Evolutionary conservation across 1,284 basidiomycete species (phyloP), one percentile per base, ranked within the genome.

Genomic region (Pseudozyma hubeiensis): DNA sequence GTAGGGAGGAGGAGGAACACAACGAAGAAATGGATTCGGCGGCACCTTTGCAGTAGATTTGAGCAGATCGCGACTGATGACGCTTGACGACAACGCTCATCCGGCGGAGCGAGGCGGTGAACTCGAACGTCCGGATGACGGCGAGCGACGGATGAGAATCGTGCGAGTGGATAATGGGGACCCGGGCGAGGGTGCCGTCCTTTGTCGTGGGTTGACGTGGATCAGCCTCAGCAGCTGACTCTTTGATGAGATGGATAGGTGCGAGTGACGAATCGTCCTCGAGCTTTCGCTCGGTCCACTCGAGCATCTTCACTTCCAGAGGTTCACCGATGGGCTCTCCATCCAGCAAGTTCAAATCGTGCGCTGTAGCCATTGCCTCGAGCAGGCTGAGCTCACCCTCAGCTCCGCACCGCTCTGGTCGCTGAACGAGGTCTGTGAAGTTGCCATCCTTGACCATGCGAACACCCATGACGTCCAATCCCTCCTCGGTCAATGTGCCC

Each of bases 251-350:
- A 14, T 64, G 44, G 6, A 74, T 60, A 9, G 62, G 58, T 13
- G 53, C 54, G 5, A 52, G 40, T 7, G 51, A 35, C 1, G 53
- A 50, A 37, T 68, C 68, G 17, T 69, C 64, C 34, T 75, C 53
- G 31, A 75, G 40, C 53, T 29, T 40, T n/a, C 64, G 46, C 3
- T 44, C 52, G 0, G 72, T 67, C 64, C 61, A 77, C 13, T 54
- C 56, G 19, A 77, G 53, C 74, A 77, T 77, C 51, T 63, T 65
- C 53, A 66, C 65, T 52, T 77, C 74, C 31, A 77, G 49, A 13
- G 75, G 75, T 13, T 77, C 75, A 1, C 75, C 75, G 17, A 77
- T 60, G 8, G 62, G 43, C 41, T 65, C 48, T 0, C 73, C 75
- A 13, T 72, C 61, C 6, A 77, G 24, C 19, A 72, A 14, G 29